Evolutionary conservation across 805 yeast species (phyloP).

Genomic region (Candida orba): DNA sequence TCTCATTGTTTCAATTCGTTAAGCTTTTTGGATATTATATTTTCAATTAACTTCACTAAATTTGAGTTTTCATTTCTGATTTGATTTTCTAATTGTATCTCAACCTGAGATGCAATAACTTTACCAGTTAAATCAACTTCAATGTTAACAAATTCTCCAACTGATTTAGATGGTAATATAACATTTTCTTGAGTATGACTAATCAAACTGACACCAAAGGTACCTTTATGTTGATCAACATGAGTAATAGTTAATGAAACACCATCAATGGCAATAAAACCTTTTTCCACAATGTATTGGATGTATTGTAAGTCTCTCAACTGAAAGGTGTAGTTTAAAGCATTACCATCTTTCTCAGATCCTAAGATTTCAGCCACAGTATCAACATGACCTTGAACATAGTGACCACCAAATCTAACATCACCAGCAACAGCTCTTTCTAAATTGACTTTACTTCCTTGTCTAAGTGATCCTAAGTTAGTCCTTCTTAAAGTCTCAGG

Average conservation of each 20-base stretch:
- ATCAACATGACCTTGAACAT: slow-evolving; percentile 97
- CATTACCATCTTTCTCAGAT: slow-evolving; percentile 58
- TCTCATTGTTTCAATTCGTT: background rate
- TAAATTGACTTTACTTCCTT: slow-evolving; percentile 65
- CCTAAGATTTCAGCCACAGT: slow-evolving; percentile 64
- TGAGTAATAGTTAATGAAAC: slow-evolving; percentile 82
- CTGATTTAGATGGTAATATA: slow-evolving; percentile 53
- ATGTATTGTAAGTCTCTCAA: slow-evolving; percentile 52
- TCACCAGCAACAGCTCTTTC: slow-evolving; percentile 86
- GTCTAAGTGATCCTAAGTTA: slow-evolving; percentile 53
- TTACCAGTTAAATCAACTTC: slow-evolving; percentile 96
- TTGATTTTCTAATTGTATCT: slow-evolving; percentile 46
- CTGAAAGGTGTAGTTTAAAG: slow-evolving; percentile 68
- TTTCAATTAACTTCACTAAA: slow-evolving; percentile 42
- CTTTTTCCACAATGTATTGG: slow-evolving; percentile 86
- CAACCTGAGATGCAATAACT: slow-evolving; percentile 80
- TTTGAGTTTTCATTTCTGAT: slow-evolving; percentile 41
- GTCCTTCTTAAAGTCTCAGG: slow-evolving; percentile 87
- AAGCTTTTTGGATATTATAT: slow-evolving; percentile 39
- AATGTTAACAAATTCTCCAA: slow-evolving; percentile 69
- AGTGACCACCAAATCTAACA: slow-evolving; percentile 91
- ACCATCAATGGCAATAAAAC: slow-evolving; percentile 90
- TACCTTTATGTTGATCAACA: slow-evolving; percentile 51
- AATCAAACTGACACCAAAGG: slow-evolving; percentile 84
- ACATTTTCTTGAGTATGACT: slow-evolving; percentile 85